These are phyloP conservation scores for Sphenostylis stenocarpa DNA, from an alignment of 306 rosid genomes.

Conservation along the genomic window DNA sequence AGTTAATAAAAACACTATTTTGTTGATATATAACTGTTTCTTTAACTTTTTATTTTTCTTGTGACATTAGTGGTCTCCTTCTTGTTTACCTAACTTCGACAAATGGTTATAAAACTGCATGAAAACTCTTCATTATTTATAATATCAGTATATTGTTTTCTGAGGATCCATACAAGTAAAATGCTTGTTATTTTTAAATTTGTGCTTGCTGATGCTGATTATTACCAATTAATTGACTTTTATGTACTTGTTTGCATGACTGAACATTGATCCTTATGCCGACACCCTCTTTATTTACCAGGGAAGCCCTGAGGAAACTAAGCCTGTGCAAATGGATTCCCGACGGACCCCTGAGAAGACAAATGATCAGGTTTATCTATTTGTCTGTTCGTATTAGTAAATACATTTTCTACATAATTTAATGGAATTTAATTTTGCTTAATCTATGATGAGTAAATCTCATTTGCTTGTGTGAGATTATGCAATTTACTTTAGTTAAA, in stretches of 20 bases:
- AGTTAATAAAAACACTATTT: neutral
- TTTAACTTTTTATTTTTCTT: neutral
- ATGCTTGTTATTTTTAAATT: constrained; percentile 10
- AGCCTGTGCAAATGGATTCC: constrained; percentile 45
- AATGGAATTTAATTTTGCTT: neutral
- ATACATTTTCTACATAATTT: neutral
- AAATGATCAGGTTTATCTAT: constrained; percentile 49
- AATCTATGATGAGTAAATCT: neutral
- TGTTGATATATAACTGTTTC: neutral
- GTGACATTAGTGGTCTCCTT: constrained; percentile 6
- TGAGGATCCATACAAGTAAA: neutral
- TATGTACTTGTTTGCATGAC: constrained; percentile 16
- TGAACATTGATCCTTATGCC: constrained; percentile 4
- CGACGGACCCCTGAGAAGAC: constrained; percentile 34
- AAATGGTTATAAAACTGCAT: neutral
- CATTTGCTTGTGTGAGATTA: constrained; percentile 15
- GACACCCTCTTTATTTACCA: constrained; percentile 22
- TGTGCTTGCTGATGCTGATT: neutral
- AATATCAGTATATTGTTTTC: neutral
- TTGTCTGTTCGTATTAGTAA: neutral
- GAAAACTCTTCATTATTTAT: neutral
- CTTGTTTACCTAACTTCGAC: neutral
- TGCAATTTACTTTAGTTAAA: constrained; percentile 18
- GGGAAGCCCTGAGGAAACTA: constrained; percentile 55
- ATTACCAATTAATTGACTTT: neutral